phyloP scores from a whole-genome alignment of 2,329 filamentous ascomycete species.

The Alternaria alternata region DNA sequence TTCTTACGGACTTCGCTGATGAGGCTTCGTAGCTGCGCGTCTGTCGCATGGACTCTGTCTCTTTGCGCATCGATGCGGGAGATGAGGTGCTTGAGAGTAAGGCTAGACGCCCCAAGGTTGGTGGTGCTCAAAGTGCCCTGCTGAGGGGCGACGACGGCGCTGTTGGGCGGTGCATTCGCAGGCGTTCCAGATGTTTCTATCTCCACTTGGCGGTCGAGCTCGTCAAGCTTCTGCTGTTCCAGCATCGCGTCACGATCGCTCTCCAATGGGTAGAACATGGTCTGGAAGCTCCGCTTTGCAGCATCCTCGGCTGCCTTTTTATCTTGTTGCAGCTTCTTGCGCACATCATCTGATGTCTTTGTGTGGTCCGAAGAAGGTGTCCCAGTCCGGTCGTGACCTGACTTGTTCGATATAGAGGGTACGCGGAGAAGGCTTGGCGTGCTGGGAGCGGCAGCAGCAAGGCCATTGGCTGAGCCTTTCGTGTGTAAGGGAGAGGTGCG shows the following conservation, averaged over 20 bases:
- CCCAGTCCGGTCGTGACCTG: constrained; percentile 66
- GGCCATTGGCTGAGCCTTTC: constrained; percentile 62
- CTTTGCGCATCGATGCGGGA: constrained; percentile 93
- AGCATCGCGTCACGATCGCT: constrained; percentile 96
- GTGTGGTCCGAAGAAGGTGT: constrained; percentile 64
- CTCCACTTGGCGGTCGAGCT: constrained; percentile 94
- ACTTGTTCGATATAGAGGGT: constrained; percentile 71
- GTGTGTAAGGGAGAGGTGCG: constrained; percentile 59
- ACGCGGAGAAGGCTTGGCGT: constrained; percentile 69
- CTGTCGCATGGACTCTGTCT: constrained; percentile 86
- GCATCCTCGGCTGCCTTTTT: constrained; percentile 90
- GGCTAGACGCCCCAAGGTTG: constrained; percentile 92
- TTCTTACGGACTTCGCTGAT: constrained; percentile 99
- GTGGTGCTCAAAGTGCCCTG: constrained; percentile 91
- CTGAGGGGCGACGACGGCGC: constrained; percentile 64
- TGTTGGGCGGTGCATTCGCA: constrained; percentile 59
- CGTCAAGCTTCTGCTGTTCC: constrained; percentile 95
- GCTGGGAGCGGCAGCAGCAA: constrained; percentile 64
- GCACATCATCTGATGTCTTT: constrained; percentile 83
- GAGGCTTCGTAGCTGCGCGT: constrained; percentile 87
- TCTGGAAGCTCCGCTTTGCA: constrained; percentile 89
- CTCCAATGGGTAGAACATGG: constrained; percentile 92
- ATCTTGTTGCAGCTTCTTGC: constrained; percentile 90
- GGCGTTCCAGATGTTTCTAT: constrained; percentile 81
- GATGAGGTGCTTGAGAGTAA: constrained; percentile 96